phyloP scores from a whole-genome alignment of 352 stramenopile species.

The Globisporangium spiculum region DNA sequence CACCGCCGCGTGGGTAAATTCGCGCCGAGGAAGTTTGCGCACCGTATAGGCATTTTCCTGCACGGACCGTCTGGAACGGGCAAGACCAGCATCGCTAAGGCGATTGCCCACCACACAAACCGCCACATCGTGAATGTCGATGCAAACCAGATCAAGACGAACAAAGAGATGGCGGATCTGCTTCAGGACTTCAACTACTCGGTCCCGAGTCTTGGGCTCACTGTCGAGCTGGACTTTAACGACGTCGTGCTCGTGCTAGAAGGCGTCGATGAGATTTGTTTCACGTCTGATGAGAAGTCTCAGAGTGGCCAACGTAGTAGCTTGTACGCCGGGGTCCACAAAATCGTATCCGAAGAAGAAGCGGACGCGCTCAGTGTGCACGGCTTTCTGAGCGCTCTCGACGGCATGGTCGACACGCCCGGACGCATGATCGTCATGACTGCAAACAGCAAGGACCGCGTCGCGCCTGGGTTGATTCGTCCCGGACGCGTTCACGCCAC shows the following conservation, averaged over 20 bases:
- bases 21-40: constrained; percentile 56
- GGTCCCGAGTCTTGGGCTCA: constrained; percentile 34
- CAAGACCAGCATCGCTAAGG: constrained; percentile 73
- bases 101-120: constrained; percentile 49
- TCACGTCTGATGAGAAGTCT: neutral
- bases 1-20: constrained; percentile 52
- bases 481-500: constrained; percentile 11
- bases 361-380: constrained; percentile 4
- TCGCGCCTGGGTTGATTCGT: constrained; percentile 7
- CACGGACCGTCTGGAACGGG: constrained; percentile 66
- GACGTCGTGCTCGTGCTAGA: constrained; percentile 74
- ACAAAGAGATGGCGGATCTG: constrained; percentile 49
- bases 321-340: neutral
- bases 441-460: neutral
- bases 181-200: constrained; percentile 44
- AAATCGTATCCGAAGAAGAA: neutral
- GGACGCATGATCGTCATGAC: constrained; percentile 15
- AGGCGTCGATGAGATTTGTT: constrained; percentile 37
- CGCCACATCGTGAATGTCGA: constrained; percentile 45
- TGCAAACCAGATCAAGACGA: constrained; percentile 37
- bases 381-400: constrained; percentile 7
- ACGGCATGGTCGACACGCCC: constrained; percentile 13
- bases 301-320: neutral
- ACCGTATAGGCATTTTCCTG: constrained; percentile 67
- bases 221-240: constrained; percentile 43